Evolutionary conservation across 495 filamentous ascomycete genomes (phyloP), one percentile per base, ranked within the genome.

Genomic region (Geopyxis carbonaria): DNA sequence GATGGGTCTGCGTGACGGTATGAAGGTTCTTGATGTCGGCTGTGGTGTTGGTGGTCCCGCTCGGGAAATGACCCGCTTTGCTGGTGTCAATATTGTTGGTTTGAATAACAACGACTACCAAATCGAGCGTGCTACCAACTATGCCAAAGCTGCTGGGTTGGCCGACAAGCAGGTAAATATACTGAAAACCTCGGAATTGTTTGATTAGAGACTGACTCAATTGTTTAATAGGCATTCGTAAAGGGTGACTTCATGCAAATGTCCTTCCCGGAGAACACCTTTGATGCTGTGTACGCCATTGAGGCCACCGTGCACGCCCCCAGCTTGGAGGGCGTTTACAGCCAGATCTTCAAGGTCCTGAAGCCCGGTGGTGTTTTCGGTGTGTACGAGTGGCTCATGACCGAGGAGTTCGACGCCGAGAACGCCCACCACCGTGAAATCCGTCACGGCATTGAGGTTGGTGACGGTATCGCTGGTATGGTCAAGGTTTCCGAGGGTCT

Each of bases 61-160:
- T 16, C 72, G 89, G 42, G 89, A 97, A 64, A 95, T 97, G 48
- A 79, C 78, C 58, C 87, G 92, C 60, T 97, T 97, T 67, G 75
- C 84, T 30, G 87, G 79, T 47, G 76, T 70, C 54, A 84, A 93
- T 52, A 72, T 94, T 44, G 77, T 82, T 18, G 89, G 89, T 27
- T 62, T 97, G 56, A 97, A 97, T 75, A 97, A 95, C 75, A 97
- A 95, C 65, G 87, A 94, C 65, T 95, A 95, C 69, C 89, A 97
- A 64, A 95, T 97, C 57, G 72, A 94, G 61, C 80, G 89, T 35
- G 91, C 89, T 5, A 87, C 76, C 16, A 69, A 68, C 30, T 94
- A 95, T 58, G 82, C 85, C 11, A 60, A 69, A 36, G 76, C 76
- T 52, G 83, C 93, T 57, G 80, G 80, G 38, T 65, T 95, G 24